Percentiles rank a stretch among this genome's conserved stretches.
Conservation (phyloP, 257 asterid genomes). For the Thymus quinquecostatus region DNA sequence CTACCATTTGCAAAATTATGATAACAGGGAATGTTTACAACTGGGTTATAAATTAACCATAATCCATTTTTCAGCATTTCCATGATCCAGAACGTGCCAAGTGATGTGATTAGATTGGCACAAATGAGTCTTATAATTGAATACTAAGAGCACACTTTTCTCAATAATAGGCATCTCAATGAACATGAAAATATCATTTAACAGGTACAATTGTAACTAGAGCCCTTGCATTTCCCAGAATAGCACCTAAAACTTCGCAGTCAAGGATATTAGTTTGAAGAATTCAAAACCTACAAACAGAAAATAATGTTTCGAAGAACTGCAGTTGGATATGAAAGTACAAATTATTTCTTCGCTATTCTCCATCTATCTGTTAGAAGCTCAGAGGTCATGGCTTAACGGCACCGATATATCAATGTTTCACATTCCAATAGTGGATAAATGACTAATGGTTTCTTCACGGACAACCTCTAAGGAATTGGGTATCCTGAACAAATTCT, state of each 20-base stretch:
- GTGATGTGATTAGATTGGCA: background rate
- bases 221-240: background rate
- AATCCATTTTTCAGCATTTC: background rate
- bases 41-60: background rate
- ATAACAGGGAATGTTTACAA: background rate
- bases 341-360: background rate
- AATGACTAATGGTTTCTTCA: too few species aligned
- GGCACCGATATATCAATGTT: too few species aligned
- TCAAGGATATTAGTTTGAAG: background rate
- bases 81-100: conserved; percentile 5
- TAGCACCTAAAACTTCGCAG: background rate
- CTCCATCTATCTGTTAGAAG: too few species aligned
- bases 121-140: background rate
- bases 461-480: too few species aligned
- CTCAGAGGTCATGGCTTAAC: too few species aligned
- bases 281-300: background rate
- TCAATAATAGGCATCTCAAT: background rate
- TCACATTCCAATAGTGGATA: too few species aligned
- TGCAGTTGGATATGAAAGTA: background rate
- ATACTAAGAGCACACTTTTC: background rate
- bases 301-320: background rate
- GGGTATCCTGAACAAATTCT: too few species aligned
- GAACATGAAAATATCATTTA: background rate
- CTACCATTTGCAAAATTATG: background rate
- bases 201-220: background rate